Percentiles rank a stretch among this genome's conserved stretches.
phyloP scores from a whole-genome alignment of 2,329 filamentous ascomycete genomes.

The Calonectria pauciramosa region DNA sequence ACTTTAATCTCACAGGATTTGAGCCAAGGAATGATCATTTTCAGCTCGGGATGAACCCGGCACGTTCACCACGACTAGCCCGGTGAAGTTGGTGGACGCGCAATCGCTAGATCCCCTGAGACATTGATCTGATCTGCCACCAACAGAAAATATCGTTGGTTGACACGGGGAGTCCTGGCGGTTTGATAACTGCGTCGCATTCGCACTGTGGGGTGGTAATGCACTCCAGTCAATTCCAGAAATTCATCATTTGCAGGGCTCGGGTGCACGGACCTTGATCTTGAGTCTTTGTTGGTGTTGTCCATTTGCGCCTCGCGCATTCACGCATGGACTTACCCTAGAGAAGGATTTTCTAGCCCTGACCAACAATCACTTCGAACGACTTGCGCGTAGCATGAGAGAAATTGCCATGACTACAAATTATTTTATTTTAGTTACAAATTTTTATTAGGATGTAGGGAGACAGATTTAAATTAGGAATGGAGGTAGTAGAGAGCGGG shows the following conservation, averaged over 20 bases:
- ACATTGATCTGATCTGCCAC: background rate
- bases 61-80: background rate
- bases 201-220: background rate
- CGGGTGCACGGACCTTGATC: background rate
- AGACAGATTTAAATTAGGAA: no score
- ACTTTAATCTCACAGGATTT: background rate
- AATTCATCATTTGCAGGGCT: background rate
- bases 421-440: background rate
- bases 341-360: background rate
- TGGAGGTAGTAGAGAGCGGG: no score
- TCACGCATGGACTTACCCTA: background rate
- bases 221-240: background rate
- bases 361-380: background rate
- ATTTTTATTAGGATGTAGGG: no score
- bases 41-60: background rate
- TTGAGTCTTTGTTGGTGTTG: no score
- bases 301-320: no score
- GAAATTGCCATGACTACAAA: background rate
- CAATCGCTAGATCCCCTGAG: background rate
- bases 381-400: background rate
- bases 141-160: background rate
- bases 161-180: background rate
- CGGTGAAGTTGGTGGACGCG: background rate
- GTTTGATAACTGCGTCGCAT: background rate
- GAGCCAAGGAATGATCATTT: background rate